Evolutionary conservation across 495 filamentous ascomycete species (phyloP).

Genomic region (Coniosporium apollinis): DNA sequence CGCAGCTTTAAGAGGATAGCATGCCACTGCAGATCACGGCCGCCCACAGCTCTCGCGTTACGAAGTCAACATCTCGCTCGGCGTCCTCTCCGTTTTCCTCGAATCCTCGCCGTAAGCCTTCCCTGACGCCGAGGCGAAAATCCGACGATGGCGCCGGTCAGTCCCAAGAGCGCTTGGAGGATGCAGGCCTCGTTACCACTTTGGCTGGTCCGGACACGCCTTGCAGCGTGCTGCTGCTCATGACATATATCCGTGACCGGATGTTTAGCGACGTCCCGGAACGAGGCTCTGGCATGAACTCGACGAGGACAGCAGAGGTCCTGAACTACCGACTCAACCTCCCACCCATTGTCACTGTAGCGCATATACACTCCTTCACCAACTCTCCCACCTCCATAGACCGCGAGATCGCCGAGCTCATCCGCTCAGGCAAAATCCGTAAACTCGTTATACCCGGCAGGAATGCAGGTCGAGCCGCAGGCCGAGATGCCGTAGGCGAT

Average conservation of each 20-base stretch:
- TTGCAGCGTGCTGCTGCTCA: conserved; percentile 45
- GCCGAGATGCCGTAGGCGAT: conserved; percentile 50
- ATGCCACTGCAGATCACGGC: conserved; percentile 12
- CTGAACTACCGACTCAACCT: conserved; percentile 48
- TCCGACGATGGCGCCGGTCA: conserved; percentile 24
- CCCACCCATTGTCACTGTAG: conserved; percentile 52
- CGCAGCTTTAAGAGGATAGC: too few relatives aligned
- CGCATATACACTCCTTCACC: conserved; percentile 54
- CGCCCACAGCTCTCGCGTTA: conserved; percentile 9
- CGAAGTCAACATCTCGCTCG: conserved; percentile 9
- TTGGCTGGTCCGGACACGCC: conserved; percentile 36
- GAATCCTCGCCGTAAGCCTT: conserved; percentile 4
- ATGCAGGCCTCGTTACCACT: conserved; percentile 35
- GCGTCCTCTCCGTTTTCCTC: conserved; percentile 4
- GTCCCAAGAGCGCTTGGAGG: conserved; percentile 36
- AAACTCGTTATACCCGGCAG: conserved; percentile 51
- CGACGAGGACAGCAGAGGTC: conserved; percentile 49
- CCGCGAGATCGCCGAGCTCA: conserved; percentile 50
- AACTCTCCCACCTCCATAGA: conserved; percentile 53
- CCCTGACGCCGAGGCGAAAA: neutral
- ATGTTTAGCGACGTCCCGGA: conserved; percentile 59
- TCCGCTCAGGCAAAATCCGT: conserved; percentile 40
- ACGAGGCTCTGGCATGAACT: conserved; percentile 51
- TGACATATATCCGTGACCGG: conserved; percentile 39
- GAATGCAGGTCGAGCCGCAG: conserved; percentile 37